Evolutionary conservation across 352 stramenopile genomes (phyloP).

Genomic region (Phytophthora pini): DNA sequence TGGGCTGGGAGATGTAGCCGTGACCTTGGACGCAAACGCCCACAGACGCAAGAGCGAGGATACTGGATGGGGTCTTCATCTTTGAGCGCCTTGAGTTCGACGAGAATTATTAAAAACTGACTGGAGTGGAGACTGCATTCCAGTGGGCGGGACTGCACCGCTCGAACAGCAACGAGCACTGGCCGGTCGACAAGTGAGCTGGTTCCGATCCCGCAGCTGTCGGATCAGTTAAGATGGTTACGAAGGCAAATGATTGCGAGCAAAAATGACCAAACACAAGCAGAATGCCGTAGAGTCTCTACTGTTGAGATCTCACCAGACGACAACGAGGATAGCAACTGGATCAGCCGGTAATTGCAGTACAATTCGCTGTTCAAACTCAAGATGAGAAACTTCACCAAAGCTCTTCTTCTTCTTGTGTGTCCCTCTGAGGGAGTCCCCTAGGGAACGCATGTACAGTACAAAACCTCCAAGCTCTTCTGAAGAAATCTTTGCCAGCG

Average conservation of each 20-base stretch:
- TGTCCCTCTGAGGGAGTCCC: no score
- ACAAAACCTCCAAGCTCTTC: no score
- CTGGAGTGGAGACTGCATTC: not conserved
- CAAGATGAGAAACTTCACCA: not conserved
- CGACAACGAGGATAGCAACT: conserved; percentile 3
- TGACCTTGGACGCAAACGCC: conserved; percentile 18
- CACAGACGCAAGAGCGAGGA: conserved; percentile 18
- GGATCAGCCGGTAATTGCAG: not conserved
- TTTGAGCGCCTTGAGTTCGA: not conserved
- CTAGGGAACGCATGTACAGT: no score
- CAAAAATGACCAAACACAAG: not conserved
- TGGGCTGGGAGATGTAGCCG: conserved; percentile 37
- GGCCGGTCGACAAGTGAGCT: conserved; percentile 9
- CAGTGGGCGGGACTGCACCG: not conserved
- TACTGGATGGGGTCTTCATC: conserved; percentile 13
- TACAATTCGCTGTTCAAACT: no score
- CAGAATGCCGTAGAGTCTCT: not conserved
- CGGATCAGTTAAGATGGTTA: not conserved
- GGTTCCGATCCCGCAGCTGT: conserved; percentile 21
- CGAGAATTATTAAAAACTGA: conserved; percentile 13
- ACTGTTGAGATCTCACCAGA: not conserved
- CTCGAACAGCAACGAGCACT: conserved; percentile 3
- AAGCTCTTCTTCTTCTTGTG: no score
- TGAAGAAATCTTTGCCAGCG: no score
- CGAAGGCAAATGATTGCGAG: not conserved